Percentiles rank a stretch among this genome's conserved stretches.
These are phyloP conservation scores for Leucosporidium yakuticum DNA, from an alignment of 768 basidiomycete genomes.

Conservation along the genomic window DNA sequence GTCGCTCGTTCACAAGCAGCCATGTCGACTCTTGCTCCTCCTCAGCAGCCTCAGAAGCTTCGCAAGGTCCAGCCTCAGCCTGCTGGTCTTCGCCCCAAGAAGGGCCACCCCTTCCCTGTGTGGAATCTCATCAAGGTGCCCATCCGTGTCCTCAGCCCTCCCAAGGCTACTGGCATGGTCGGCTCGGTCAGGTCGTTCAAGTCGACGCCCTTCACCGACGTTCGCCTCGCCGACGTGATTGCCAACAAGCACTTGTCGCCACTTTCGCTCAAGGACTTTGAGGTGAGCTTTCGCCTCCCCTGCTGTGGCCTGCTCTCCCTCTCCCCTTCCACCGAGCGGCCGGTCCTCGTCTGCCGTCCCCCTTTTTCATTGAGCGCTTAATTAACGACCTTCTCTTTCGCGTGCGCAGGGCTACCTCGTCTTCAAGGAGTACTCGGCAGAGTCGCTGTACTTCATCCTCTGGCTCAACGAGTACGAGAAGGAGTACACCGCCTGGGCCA, in stretches of 20 bases:
- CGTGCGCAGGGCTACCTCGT: constrained; percentile 28
- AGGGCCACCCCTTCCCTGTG: constrained; percentile 13
- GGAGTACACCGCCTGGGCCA: constrained; percentile 23
- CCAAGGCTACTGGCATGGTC: constrained; percentile 33
- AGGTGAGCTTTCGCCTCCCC: background rate
- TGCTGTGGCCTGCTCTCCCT: background rate
- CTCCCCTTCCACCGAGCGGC: background rate
- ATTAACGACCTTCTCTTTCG: too few relatives aligned
- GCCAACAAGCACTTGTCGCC: constrained; percentile 34
- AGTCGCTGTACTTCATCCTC: constrained; percentile 35
- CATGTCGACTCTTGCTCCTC: too few relatives aligned
- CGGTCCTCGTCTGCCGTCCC: background rate
- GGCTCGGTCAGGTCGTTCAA: constrained; percentile 26
- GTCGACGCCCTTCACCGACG: constrained; percentile 28
- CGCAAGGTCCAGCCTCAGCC: background rate
- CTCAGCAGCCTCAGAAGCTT: too few relatives aligned
- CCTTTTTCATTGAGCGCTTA: too few relatives aligned
- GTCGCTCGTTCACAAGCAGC: too few relatives aligned
- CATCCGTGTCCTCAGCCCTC: constrained; percentile 23
- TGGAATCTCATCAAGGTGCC: constrained; percentile 29
- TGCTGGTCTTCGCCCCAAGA: background rate
- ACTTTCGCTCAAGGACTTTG: constrained; percentile 33
- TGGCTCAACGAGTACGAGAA: constrained; percentile 16
- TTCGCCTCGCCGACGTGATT: constrained; percentile 28
- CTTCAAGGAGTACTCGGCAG: constrained; percentile 35